Percentiles rank a stretch among this genome's conserved stretches.
phyloP scores from a whole-genome alignment of 192 early-diverging fungal genomes.

The Borealophlyctis nickersoniae region DNA sequence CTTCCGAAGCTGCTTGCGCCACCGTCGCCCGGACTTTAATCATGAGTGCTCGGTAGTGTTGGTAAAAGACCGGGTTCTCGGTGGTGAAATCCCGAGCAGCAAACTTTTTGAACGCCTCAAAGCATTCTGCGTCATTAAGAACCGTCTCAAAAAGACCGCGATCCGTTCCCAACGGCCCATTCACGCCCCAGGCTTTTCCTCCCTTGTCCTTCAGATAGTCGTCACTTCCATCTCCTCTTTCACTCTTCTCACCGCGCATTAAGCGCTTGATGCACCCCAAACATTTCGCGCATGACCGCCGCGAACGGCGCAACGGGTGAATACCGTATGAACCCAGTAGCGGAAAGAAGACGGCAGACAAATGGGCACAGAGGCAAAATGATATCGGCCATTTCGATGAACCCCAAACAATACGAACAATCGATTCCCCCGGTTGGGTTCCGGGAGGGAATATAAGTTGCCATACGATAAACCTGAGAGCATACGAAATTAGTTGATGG shows the following conservation, averaged over 20 bases:
- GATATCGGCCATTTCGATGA: not conserved
- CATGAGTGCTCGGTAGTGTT: slow-evolving; percentile 32
- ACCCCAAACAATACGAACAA: not conserved
- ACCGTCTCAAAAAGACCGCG: slow-evolving; percentile 28
- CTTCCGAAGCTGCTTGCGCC: too few relatives aligned
- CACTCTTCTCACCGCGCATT: not conserved
- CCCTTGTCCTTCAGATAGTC: not conserved
- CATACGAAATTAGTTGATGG: not conserved
- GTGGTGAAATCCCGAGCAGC: slow-evolving; percentile 31
- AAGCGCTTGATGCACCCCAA: not conserved
- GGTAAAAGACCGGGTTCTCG: slow-evolving; percentile 37
- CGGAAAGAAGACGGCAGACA: slow-evolving; percentile 16
- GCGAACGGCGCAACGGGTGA: slow-evolving; percentile 5
- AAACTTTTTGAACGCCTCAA: slow-evolving; percentile 34
- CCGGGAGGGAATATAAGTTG: not conserved
- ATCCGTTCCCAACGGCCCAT: not conserved
- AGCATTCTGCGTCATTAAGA: slow-evolving; percentile 24
- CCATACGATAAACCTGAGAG: not conserved
- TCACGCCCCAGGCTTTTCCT: not conserved
- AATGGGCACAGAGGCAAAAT: not conserved
- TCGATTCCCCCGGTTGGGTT: not conserved
- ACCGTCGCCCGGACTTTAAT: slow-evolving; percentile 21
- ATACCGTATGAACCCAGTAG: slow-evolving; percentile 16
- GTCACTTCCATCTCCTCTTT: not conserved
- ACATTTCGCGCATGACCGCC: not conserved